phyloP scores from a whole-genome alignment of 163 green algal species.

The Chloroidium sp. region DNA sequence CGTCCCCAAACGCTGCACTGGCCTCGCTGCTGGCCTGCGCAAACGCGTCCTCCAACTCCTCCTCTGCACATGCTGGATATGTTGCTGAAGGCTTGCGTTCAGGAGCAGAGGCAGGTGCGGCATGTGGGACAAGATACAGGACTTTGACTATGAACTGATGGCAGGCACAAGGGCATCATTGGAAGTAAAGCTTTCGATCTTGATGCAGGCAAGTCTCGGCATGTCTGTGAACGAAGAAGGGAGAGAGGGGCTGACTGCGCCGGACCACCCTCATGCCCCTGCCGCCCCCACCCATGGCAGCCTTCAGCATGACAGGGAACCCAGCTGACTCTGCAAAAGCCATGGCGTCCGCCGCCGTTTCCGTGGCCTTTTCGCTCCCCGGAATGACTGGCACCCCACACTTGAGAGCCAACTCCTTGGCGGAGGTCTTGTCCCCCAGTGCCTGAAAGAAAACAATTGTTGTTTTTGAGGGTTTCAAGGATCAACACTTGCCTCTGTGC shows the following conservation, averaged over 20 bases:
- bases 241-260: constrained; percentile 15
- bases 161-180: no score
- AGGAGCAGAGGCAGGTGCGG: neutral
- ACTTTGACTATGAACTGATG: no score
- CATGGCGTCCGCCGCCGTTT: constrained; percentile 48
- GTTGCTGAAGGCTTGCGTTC: neutral
- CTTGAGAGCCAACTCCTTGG: constrained; percentile 57
- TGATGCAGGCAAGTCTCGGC: neutral
- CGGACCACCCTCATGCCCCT: constrained; percentile 87
- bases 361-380: constrained; percentile 68
- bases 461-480: no score
- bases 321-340: constrained; percentile 64
- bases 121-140: no score
- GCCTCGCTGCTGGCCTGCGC: constrained; percentile 70
- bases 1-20: constrained; percentile 80
- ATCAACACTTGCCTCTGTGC: no score
- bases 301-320: constrained; percentile 95
- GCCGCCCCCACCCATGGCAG: constrained; percentile 83
- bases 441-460: constrained; percentile 5
- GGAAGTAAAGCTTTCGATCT: neutral
- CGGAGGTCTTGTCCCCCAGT: constrained; percentile 88
- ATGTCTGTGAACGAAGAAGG: no score
- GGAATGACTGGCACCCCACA: constrained; percentile 78
- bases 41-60: constrained; percentile 70
- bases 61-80: constrained; percentile 7